phyloP scores from a whole-genome alignment of 352 stramenopile species.

The Phytophthora idaei region DNA sequence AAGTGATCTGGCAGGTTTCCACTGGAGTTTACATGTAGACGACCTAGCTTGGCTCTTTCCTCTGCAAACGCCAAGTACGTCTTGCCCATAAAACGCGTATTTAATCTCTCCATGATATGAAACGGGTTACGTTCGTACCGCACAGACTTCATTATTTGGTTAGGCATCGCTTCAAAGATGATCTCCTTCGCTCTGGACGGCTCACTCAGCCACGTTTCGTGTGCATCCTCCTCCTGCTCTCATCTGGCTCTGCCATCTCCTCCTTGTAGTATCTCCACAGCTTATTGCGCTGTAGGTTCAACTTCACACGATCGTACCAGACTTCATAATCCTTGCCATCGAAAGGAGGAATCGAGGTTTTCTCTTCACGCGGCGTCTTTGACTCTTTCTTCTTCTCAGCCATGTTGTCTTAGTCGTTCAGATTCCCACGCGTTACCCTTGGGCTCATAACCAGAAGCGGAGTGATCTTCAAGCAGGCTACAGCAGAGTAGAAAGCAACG shows the following conservation, averaged over 20 bases:
- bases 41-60: not conserved
- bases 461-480: not conserved
- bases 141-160: not conserved
- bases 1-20: not conserved
- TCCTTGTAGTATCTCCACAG: not conserved
- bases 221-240: not conserved
- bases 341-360: not conserved
- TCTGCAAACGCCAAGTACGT: not conserved
- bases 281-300: not conserved
- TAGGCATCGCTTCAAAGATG: not conserved
- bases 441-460: not conserved
- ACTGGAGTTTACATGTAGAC: not conserved
- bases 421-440: not conserved
- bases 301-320: not conserved
- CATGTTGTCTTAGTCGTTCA: not conserved
- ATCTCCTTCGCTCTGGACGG: not conserved
- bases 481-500: not conserved
- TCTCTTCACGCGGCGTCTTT: not conserved
- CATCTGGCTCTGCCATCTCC: not conserved
- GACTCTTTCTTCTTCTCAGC: not conserved
- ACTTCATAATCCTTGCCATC: not conserved
- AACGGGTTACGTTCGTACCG: not conserved
- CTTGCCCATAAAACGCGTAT: not conserved
- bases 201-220: not conserved
- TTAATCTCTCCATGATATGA: not conserved